Evolutionary conservation across 495 filamentous ascomycete genomes (phyloP).

Genomic region (Aspergillus olivimuriae): DNA sequence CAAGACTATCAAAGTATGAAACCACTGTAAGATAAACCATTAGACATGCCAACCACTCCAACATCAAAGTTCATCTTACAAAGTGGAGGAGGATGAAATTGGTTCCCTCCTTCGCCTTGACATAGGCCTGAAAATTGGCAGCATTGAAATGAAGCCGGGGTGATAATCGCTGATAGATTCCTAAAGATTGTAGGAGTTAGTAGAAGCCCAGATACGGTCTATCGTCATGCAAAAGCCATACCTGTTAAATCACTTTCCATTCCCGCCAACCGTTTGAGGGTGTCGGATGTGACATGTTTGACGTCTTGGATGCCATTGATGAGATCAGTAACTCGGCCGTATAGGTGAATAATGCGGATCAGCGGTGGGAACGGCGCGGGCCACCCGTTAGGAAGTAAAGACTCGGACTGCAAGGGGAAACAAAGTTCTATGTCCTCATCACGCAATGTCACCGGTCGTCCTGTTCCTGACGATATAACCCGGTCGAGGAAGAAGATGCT

Average conservation of each 20-base stretch:
- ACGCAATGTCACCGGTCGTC: conserved; percentile 69
- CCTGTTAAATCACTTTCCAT: conserved; percentile 72
- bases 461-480: conserved; percentile 79
- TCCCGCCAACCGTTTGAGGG: conserved; percentile 55
- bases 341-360: conserved; percentile 76
- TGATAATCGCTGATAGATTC: conserved; percentile 71
- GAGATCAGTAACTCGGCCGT: conserved; percentile 73
- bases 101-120: conserved; percentile 67
- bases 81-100: conserved; percentile 86
- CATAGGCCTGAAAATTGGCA: conserved; percentile 69
- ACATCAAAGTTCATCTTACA: conserved; percentile 13
- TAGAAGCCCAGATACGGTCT: not conserved
- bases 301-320: conserved; percentile 75
- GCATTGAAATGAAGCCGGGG: conserved; percentile 71
- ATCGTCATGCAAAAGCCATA: conserved; percentile 4
- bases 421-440: conserved; percentile 76
- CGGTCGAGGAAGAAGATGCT: conserved; percentile 80
- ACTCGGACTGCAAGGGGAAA: conserved; percentile 60
- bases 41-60: not conserved
- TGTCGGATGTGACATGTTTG: conserved; percentile 67
- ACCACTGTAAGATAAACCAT: conserved; percentile 47
- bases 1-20: conserved; percentile 78
- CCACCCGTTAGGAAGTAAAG: conserved; percentile 52
- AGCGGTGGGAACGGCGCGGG: conserved; percentile 72
- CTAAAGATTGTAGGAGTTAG: conserved; percentile 12